Evolutionary conservation across 345 rosid genomes (phyloP).

Genomic region (Gossypium herbaceum): DNA sequence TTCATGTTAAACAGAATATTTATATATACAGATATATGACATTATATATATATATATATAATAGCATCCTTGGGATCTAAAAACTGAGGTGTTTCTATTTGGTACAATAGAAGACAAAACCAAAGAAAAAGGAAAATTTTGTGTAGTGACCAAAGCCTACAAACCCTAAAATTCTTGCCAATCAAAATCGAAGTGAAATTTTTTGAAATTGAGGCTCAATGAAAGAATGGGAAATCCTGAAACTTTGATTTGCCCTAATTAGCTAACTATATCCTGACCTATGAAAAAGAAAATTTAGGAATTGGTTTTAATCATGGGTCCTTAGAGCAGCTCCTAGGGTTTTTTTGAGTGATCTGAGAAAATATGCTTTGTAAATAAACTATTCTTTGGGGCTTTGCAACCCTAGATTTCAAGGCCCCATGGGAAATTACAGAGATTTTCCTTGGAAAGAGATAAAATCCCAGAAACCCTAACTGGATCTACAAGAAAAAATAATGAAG

Average conservation of each 20-base stretch:
- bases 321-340: background rate
- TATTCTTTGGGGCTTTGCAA: background rate
- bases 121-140: background rate
- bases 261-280: background rate
- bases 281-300: background rate
- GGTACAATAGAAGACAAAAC: slow-evolving; percentile 6
- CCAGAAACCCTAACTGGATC: slow-evolving; percentile 18
- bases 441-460: slow-evolving; percentile 11
- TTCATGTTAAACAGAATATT: too few relatives aligned
- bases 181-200: slow-evolving; percentile 2
- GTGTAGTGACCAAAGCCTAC: background rate
- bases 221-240: background rate
- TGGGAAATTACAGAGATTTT: background rate
- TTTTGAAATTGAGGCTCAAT: background rate
- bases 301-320: slow-evolving; percentile 1
- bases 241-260: background rate
- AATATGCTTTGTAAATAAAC: background rate
- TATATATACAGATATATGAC: too few relatives aligned
- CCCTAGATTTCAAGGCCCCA: background rate
- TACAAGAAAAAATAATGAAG: background rate
- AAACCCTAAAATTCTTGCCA: slow-evolving; percentile 4
- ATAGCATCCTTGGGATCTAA: background rate
- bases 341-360: background rate
- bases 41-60: too few relatives aligned
- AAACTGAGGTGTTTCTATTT: background rate